Evolutionary conservation across 345 rosid species (phyloP).

Genomic region (Melaleuca quinquenervia): DNA sequence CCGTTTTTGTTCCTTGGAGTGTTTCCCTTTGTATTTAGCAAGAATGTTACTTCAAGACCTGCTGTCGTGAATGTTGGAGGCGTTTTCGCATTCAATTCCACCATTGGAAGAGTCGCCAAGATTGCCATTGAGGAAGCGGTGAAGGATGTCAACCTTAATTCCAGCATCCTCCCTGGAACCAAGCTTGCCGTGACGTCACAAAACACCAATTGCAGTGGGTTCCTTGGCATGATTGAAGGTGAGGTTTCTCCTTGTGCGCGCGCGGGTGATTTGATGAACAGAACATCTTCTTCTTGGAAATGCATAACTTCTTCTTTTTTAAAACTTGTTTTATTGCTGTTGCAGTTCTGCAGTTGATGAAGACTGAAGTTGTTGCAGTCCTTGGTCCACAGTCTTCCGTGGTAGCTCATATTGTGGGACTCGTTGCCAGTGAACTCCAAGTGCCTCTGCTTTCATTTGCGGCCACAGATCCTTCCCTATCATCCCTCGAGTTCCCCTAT

Average conservation of each 20-base stretch:
- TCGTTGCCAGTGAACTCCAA: conserved; percentile 68
- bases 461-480: conserved; percentile 86
- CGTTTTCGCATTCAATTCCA: conserved; percentile 48
- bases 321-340: neutral
- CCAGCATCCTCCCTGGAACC: conserved; percentile 51
- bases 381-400: conserved; percentile 89
- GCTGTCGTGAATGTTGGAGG: conserved; percentile 62
- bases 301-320: neutral
- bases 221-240: conserved; percentile 89
- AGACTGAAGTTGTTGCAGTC: conserved; percentile 58
- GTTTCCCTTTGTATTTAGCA: conserved; percentile 19
- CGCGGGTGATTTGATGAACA: neutral
- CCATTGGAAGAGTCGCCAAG: conserved; percentile 76
- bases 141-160: conserved; percentile 72
- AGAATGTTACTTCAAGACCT: conserved; percentile 48
- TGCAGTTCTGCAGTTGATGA: conserved; percentile 80
- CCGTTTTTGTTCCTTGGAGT: conserved; percentile 18
- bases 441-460: conserved; percentile 78
- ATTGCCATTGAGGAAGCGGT: conserved; percentile 81
- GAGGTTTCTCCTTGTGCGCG: neutral
- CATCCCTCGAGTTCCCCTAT: conserved; percentile 77
- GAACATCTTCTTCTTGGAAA: neutral
- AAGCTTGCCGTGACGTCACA: conserved; percentile 33
- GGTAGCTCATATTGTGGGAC: conserved; percentile 60
- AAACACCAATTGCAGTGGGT: conserved; percentile 74